Percentiles rank a stretch among this genome's conserved stretches.
Conservation (phyloP, 202 grass and related monocot genomes). For the Eragrostis tef region DNA sequence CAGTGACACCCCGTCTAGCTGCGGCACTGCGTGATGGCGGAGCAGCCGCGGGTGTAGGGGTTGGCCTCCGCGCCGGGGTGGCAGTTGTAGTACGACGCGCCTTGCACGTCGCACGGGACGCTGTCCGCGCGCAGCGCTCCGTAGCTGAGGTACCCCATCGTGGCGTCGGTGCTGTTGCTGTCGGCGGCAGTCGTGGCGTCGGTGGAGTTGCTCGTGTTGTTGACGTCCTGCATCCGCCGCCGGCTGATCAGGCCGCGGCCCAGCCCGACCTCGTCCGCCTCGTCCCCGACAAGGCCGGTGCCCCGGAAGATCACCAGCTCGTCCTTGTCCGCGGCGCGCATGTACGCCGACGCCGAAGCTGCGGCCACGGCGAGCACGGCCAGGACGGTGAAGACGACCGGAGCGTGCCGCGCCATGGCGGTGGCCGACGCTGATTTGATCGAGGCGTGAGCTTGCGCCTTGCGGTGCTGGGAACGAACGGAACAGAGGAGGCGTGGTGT, state of each 20-base stretch:
- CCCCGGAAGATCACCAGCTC: background rate
- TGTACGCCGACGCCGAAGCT: background rate
- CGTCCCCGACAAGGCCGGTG: background rate
- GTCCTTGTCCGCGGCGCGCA: background rate
- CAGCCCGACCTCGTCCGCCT: slow-evolving; percentile 2
- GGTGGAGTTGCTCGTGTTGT: background rate
- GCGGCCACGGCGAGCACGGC: background rate
- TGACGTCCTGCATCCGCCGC: slow-evolving; percentile 34
- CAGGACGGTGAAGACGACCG: slow-evolving; percentile 18
- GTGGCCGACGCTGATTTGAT: background rate
- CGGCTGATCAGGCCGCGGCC: background rate
- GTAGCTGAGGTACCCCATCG: slow-evolving; percentile 57
- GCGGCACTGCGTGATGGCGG: slow-evolving; percentile 48
- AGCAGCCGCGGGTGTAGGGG: slow-evolving; percentile 60
- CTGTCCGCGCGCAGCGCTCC: background rate
- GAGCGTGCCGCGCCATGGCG: slow-evolving; percentile 28
- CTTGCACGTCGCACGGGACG: slow-evolving; percentile 31
- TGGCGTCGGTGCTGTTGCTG: background rate
- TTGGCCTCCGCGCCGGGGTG: slow-evolving; percentile 49
- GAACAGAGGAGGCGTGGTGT: background rate
- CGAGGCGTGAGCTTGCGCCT: no score
- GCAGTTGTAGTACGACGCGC: slow-evolving; percentile 69
- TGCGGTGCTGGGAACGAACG: background rate
- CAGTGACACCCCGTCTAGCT: background rate
- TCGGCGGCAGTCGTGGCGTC: background rate